Percentiles rank a stretch among this genome's conserved stretches.
These are phyloP conservation scores for Metschnikowia proteae DNA, from an alignment of 805 yeast genomes.

Conservation along the genomic window DNA sequence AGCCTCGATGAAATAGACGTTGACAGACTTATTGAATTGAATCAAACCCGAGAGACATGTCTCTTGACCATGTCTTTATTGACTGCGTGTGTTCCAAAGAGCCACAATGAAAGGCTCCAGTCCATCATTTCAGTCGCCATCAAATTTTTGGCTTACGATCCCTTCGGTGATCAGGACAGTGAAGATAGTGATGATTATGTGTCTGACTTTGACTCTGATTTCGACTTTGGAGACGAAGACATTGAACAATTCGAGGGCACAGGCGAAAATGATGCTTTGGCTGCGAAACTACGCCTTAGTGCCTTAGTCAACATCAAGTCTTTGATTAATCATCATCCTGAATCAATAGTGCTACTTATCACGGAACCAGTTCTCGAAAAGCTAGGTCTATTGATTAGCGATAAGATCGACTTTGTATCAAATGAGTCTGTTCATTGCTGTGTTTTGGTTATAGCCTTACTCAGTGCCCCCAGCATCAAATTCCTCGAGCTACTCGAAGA, in stretches of 20 bases:
- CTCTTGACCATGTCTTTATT: constrained; percentile 40
- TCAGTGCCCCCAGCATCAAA: constrained; percentile 33
- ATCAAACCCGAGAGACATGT: constrained; percentile 51
- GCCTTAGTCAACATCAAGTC: constrained; percentile 43
- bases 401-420: constrained; percentile 48
- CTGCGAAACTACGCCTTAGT: constrained; percentile 62
- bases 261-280: constrained; percentile 39
- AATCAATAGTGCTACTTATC: constrained; percentile 32
- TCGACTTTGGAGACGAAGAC: constrained; percentile 39
- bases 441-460: background rate
- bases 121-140: constrained; percentile 18
- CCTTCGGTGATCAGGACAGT: constrained; percentile 18
- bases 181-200: constrained; percentile 25
- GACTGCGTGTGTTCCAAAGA: constrained; percentile 18
- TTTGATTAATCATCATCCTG: constrained; percentile 37
- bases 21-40: constrained; percentile 39
- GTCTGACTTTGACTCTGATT: constrained; percentile 19
- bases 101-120: constrained; percentile 6
- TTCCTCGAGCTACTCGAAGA: constrained; percentile 31
- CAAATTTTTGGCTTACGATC: constrained; percentile 30
- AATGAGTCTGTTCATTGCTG: constrained; percentile 37
- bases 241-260: constrained; percentile 36
- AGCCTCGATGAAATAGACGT: constrained; percentile 39
- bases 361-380: constrained; percentile 23
- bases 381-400: constrained; percentile 35